These are phyloP conservation scores for Tulasnella sp. DNA, from an alignment of 768 basidiomycete species.

Conservation along the genomic window DNA sequence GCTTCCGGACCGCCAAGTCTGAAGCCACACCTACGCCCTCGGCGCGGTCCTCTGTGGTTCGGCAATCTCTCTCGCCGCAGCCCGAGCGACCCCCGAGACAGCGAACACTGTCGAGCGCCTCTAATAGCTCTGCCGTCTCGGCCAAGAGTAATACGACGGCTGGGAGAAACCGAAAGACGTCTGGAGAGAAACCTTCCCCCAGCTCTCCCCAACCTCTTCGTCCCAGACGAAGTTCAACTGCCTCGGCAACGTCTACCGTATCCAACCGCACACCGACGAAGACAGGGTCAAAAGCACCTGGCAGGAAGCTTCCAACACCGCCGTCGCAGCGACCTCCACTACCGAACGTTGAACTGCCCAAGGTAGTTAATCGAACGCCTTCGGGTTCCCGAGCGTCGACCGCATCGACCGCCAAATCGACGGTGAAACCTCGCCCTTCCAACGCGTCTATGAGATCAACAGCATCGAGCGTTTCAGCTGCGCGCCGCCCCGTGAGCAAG, in stretches of 20 bases:
- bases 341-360: neutral
- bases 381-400: neutral
- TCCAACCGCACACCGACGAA: neutral
- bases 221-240: conserved; percentile 8
- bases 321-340: conserved; percentile 2
- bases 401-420: neutral
- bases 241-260: conserved; percentile 3
- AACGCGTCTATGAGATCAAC: conserved; percentile 34
- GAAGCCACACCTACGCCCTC: conserved; percentile 6
- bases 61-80: neutral
- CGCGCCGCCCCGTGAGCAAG: neutral
- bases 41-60: conserved; percentile 12
- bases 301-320: neutral
- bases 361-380: neutral
- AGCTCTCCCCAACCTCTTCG: neutral
- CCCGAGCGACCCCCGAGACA: neutral
- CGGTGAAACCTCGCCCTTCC: conserved; percentile 28
- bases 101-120: conserved; percentile 6
- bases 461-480: conserved; percentile 19
- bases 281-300: neutral
- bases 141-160: conserved; percentile 22
- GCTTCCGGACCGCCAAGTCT: conserved; percentile 5
- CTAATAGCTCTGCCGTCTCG: conserved; percentile 17
- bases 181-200: conserved; percentile 15
- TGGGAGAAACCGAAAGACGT: neutral